Evolutionary conservation across 2,329 filamentous ascomycete genomes (phyloP), one percentile per base, ranked within the genome.

Genomic region (Diaporthe australafricana): DNA sequence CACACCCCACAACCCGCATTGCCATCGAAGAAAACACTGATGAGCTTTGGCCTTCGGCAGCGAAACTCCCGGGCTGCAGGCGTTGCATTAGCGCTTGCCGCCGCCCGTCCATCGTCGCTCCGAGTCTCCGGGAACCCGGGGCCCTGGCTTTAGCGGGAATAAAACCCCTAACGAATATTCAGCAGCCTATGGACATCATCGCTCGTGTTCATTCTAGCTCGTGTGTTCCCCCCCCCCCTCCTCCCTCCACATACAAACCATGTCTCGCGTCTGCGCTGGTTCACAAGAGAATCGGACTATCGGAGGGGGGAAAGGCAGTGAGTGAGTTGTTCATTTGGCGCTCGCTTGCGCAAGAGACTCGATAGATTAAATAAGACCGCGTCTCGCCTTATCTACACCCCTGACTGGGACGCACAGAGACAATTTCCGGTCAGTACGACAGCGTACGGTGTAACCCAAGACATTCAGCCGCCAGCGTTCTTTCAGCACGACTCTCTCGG

Each of bases 361-460:
- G 48, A 50, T 8, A 52, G 27, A 20, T 32, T 35, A 42, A 17
- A 22, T 48, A 40, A 63, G 57, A 63, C 27, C n/a, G 42, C 30
- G 60, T 42, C 32, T 20, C 40, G 30, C 27, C 22, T 17, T 9
- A 48, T 25, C 55, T 4, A 30, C n/a, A 56, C 30, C 6, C 53
- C 53, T 56, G 5, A 8, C 20, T n/a, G n/a, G n/a, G 30, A 16
- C 32, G 30, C 60, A 65, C 42, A 65, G 22, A 14, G 32, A 38
- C 60, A 65, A 65, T 65, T n/a, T 65, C 60, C 60, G 45, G 60
- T 50, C 45, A 14, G 47, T 65, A 45, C 32, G 17, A 65, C 60
- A 45, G 45, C 47, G 27, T 42, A 35, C 16, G 20, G 42, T 50
- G 32, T n/a, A 27, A 2, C 38, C 30, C 16, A 42, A 50, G 45